phyloP scores from a whole-genome alignment of 495 filamentous ascomycete species.

The Aspergillus haitiensis region DNA sequence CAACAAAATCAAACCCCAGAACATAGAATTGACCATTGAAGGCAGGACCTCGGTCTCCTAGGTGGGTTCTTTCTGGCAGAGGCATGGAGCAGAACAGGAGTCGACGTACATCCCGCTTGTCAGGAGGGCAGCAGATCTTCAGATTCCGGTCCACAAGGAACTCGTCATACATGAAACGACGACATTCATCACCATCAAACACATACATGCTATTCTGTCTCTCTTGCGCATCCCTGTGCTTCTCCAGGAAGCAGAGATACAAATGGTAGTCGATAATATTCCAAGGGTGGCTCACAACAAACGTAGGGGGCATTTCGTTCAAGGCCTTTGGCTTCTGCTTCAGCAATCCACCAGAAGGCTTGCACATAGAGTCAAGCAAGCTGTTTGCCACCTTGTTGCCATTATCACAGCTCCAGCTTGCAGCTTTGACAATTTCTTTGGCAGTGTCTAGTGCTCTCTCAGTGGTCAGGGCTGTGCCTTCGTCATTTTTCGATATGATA shows the following conservation, averaged over 20 bases:
- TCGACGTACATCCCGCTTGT: slow-evolving; percentile 3
- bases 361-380: neutral
- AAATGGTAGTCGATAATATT: slow-evolving; percentile 38
- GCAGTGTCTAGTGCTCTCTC: slow-evolving; percentile 4
- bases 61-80: slow-evolving; percentile 18
- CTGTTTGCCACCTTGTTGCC: neutral
- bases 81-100: slow-evolving; percentile 34
- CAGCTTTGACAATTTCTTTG: neutral
- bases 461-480: slow-evolving; percentile 1
- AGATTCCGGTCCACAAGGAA: slow-evolving; percentile 20
- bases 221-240: slow-evolving; percentile 12
- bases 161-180: slow-evolving; percentile 26
- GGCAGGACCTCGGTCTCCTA: slow-evolving; percentile 13
- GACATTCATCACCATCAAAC: slow-evolving; percentile 30
- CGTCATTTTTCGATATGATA: neutral
- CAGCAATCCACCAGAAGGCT: neutral
- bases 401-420: too few species aligned
- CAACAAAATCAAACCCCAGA: slow-evolving; percentile 33
- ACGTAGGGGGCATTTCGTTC: slow-evolving; percentile 11
- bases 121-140: slow-evolving; percentile 10
- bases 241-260: slow-evolving; percentile 33
- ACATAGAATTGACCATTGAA: slow-evolving; percentile 28
- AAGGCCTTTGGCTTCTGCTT: neutral
- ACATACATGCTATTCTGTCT: slow-evolving; percentile 28
- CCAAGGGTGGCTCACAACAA: slow-evolving; percentile 32